These are phyloP conservation scores for Boletus barrowsii DNA, from an alignment of 768 basidiomycete species.

Conservation along the genomic window DNA sequence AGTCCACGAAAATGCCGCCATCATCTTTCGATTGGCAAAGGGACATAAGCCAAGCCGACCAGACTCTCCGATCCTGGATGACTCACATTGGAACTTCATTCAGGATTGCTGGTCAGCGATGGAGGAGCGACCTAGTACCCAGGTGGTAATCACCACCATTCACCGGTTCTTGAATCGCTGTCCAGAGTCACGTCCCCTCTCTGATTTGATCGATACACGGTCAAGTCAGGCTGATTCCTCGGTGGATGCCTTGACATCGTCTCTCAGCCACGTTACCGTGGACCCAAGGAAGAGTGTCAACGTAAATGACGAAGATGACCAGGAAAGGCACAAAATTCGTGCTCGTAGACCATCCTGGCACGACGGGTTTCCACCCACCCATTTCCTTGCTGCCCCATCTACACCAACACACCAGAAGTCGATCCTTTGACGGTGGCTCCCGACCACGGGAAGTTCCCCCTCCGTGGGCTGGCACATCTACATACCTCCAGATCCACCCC, in stretches of 20 bases:
- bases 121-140: neutral
- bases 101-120: neutral
- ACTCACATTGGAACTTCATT: neutral
- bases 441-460: no score
- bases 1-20: neutral
- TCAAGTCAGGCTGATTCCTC: no score
- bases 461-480: constrained; percentile 24
- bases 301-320: no score
- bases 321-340: constrained; percentile 6
- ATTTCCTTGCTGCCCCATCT: constrained; percentile 19
- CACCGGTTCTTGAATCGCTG: neutral
- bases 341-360: constrained; percentile 46
- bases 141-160: neutral
- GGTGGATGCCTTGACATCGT: no score
- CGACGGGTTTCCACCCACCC: constrained; percentile 26
- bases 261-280: no score
- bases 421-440: constrained; percentile 29
- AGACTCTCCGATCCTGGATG: neutral
- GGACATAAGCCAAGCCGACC: constrained; percentile 4
- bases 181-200: neutral
- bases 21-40: constrained; percentile 4
- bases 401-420: constrained; percentile 15
- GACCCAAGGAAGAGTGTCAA: no score
- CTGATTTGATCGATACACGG: neutral
- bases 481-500: constrained; percentile 27